A percentile compares a stretch with the other conserved stretches of the same genome.
Conservation (phyloP, 2,329 filamentous ascomycete genomes). For the Hypoxylon sp. region DNA sequence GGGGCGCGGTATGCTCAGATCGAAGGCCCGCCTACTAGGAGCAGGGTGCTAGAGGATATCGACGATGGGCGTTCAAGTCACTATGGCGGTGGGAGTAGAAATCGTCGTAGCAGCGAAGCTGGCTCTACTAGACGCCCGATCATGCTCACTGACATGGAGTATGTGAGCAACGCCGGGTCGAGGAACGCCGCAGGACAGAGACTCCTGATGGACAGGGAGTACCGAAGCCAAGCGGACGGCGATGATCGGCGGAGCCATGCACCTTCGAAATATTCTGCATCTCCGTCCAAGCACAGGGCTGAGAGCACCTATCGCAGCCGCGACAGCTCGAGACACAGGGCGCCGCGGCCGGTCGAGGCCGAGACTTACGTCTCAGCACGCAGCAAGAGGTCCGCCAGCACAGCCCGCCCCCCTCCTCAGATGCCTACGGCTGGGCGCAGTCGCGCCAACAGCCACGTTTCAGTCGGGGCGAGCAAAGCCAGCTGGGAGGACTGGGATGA, state of each 20-base stretch:
- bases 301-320: slow-evolving; percentile 49
- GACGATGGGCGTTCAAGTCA: slow-evolving; percentile 60
- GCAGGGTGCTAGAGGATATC: slow-evolving; percentile 56
- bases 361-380: slow-evolving; percentile 63
- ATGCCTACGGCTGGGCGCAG: slow-evolving; percentile 54
- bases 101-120: slow-evolving; percentile 61
- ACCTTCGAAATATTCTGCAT: slow-evolving; percentile 26
- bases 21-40: slow-evolving; percentile 44
- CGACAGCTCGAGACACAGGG: slow-evolving; percentile 43
- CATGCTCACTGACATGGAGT: slow-evolving; percentile 60
- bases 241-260: slow-evolving; percentile 39
- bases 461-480: slow-evolving; percentile 57
- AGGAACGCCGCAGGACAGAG: slow-evolving; percentile 53
- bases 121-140: slow-evolving; percentile 57
- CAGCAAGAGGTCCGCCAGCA: slow-evolving; percentile 58
- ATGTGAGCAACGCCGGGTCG: slow-evolving; percentile 59
- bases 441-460: slow-evolving; percentile 46
- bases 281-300: slow-evolving; percentile 23
- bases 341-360: slow-evolving; percentile 53
- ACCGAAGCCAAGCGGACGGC: slow-evolving; percentile 32
- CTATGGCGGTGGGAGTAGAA: slow-evolving; percentile 53
- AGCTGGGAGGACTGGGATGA: slow-evolving; percentile 51
- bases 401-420: slow-evolving; percentile 50
- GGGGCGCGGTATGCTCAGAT: slow-evolving; percentile 57
- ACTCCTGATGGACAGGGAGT: slow-evolving; percentile 49